phyloP scores from a whole-genome alignment of 2,329 filamentous ascomycete genomes.

The Arthrinium puccinioides region DNA sequence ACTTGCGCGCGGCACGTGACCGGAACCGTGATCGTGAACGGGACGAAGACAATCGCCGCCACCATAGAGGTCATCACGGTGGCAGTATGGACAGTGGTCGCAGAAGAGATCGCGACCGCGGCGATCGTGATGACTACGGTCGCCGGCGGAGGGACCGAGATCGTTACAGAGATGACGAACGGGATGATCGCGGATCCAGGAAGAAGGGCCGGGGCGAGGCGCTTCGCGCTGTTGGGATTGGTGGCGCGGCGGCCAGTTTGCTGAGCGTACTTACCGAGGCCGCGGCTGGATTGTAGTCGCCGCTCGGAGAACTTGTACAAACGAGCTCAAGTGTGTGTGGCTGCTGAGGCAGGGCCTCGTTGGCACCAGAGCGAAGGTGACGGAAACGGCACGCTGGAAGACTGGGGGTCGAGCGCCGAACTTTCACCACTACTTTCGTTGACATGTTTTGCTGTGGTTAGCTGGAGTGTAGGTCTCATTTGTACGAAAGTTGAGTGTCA shows the following conservation, averaged over 20 bases:
- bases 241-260: conserved; percentile 52
- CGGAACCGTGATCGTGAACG: conserved; percentile 19
- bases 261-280: conserved; percentile 52
- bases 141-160: conserved; percentile 32
- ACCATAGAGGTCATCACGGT: conserved; percentile 9
- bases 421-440: too few relatives aligned
- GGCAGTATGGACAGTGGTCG: neutral
- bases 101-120: conserved; percentile 22
- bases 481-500: too few relatives aligned
- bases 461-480: too few relatives aligned
- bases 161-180: conserved; percentile 18
- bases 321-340: too few relatives aligned
- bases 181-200: conserved; percentile 28
- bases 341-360: too few relatives aligned
- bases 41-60: conserved; percentile 19
- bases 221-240: conserved; percentile 50
- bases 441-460: too few relatives aligned
- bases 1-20: conserved; percentile 14
- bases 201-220: conserved; percentile 45
- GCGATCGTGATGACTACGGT: conserved; percentile 34
- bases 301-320: too few relatives aligned
- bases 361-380: too few relatives aligned
- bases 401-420: too few relatives aligned
- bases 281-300: conserved; percentile 25
- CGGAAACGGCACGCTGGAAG: too few relatives aligned